Conservation (phyloP, 805 yeast genomes). For the Monosporozyma aerobia region DNA sequence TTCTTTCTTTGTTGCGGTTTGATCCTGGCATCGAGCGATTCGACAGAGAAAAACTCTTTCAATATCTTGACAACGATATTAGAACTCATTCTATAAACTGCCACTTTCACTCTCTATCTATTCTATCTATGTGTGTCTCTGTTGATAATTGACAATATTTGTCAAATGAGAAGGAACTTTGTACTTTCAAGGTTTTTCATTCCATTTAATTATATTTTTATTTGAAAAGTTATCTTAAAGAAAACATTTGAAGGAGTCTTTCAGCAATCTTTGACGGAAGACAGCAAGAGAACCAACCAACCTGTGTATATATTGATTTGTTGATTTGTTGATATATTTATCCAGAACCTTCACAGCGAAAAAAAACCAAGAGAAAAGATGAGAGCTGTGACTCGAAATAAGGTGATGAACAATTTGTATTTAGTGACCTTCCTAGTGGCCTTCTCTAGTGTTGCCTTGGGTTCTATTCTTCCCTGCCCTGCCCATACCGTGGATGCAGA, state of each 20-base stretch:
- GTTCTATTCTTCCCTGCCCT: conserved; percentile 37
- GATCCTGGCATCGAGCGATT: conserved; percentile 23
- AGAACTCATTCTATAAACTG: not conserved
- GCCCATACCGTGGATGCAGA: conserved; percentile 36
- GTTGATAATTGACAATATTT: not conserved
- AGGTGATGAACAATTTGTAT: conserved; percentile 44
- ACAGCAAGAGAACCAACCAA: not conserved
- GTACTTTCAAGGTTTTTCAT: not conserved
- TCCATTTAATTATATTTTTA: not conserved
- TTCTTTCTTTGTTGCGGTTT: conserved; percentile 14
- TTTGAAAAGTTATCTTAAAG: not conserved
- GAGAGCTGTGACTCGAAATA: conserved; percentile 46
- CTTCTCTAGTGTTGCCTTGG: conserved; percentile 36
- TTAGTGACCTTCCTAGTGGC: conserved; percentile 56
- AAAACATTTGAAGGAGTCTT: not conserved
- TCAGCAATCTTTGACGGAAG: not conserved
- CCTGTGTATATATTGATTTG: not conserved
- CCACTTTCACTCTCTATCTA: not conserved
- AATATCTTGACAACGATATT: conserved; percentile 4
- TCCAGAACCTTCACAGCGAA: not conserved
- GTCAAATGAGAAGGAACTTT: not conserved
- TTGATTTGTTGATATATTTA: not conserved
- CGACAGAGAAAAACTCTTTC: conserved; percentile 19
- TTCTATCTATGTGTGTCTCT: not conserved
- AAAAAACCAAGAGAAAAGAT: conserved; percentile 15